Evolutionary conservation across 768 basidiomycete genomes (phyloP), one percentile per base, ranked within the genome.

Genomic region (Filobasidium wieringae): DNA sequence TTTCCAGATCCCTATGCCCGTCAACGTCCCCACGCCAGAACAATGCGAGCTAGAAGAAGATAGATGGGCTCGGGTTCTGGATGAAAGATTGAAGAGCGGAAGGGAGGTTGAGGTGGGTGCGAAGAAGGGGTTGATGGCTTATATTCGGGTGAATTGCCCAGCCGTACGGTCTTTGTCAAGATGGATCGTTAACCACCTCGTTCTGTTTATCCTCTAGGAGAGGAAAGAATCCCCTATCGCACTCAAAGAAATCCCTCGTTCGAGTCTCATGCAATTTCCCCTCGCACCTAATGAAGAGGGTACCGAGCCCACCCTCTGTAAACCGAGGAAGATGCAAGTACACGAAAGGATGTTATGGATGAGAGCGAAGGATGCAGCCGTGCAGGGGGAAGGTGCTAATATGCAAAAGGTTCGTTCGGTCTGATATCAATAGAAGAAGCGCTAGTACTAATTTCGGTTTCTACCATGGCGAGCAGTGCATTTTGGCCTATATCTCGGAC

Each of bases 401-500:
- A 55, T 55, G 19, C 52, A 60, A 45, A 60, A 60, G 43, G 58
- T 59, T 27, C 30, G 58, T 26, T n/a, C n/a, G n/a, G n/a, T n/a
- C n/a, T n/a, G n/a, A n/a, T n/a, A n/a, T n/a, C n/a, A n/a, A n/a
- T n/a, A n/a, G n/a, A n/a, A n/a, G n/a, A n/a, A n/a, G n/a, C n/a
- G n/a, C n/a, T n/a, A n/a, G n/a, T n/a, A n/a, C n/a, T n/a, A n/a
- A n/a, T n/a, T n/a, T n/a, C n/a, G n/a, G n/a, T n/a, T n/a, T n/a
- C n/a, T n/a, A n/a, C n/a, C n/a, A n/a, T n/a, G n/a, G 14, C 15
- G 43, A 15, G 19, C 45, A 71, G 68, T 64, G 64, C n/a, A 71
- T 74, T 60, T 68, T 73, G 12, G 72, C 70, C 1, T 73, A 72
- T 51, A 67, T 73, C 58, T 64, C 68, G 24, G 74, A 75, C 62